Evolutionary conservation across 176 grass and related monocot species (phyloP), one percentile per base, ranked within the genome.

Genomic region (Poa annua): DNA sequence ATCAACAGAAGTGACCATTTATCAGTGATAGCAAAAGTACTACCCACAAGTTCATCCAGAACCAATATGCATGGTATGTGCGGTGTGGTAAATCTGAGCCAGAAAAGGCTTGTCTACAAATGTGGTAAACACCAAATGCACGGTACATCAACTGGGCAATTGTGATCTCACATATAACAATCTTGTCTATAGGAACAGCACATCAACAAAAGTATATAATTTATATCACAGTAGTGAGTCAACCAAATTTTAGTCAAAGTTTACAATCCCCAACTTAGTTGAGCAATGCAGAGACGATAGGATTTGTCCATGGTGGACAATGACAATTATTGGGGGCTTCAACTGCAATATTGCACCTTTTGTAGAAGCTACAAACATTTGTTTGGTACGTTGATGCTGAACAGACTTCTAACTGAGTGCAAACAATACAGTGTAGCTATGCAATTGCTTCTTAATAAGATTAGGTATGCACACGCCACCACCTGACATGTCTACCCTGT

Each of bases 341-440:
- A 78, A 19, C 11, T 52, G 45, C 45, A 53, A 29, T 25, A 64
- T 5, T 42, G 45, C 45, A 68, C 4, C 21, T 50, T 24, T 33
- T 74, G 19, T 26, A 20, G 25, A 74, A 52, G 71, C 47, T 74
- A 19, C 16, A 74, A 74, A 32, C 71, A 47, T 47, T 24, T 48
- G 13, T 76, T 61, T 70, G 22, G 3, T 12, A 61, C 51, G 29
- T 29, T 26, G 49, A 69, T 69, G 44, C 55, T 44, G 39, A 38
- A 61, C 20, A 50, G 19, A 38, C n/a, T 61, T 82, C 26, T 33
- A 70, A 70, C 42, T 77, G 50, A 65, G 15, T 82, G 79, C 72
- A 82, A 48, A 51, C 68, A 79, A 47, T 72, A 79, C 25, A 8
- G 5, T 15, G 55, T 36, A 77, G 75, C 20, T 69, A 45, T 29